Evolutionary conservation across 768 basidiomycete genomes (phyloP), one percentile per base, ranked within the genome.

Genomic region (Jaapia argillacea): DNA sequence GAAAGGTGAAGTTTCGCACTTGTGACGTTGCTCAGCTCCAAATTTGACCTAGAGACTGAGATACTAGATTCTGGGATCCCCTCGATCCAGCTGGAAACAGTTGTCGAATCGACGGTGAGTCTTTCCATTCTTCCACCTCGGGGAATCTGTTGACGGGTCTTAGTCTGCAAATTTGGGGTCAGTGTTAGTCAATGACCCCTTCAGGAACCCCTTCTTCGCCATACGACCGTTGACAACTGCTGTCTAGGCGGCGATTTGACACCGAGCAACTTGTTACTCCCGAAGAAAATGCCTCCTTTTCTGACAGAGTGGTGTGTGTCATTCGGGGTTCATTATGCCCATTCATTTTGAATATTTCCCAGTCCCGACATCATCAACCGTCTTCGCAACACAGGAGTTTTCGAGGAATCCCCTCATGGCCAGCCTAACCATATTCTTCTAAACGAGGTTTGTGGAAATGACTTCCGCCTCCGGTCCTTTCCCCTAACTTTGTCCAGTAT

Each of bases 341-440:
- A n/a, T n/a, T n/a, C n/a, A n/a, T n/a, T n/a, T n/a, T n/a, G n/a
- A n/a, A n/a, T n/a, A n/a, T n/a, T 23, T n/a, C 24, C n/a, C 48
- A 94, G 88, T 57, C 91, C 92, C 13, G 70, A 88, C 54, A 63
- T 98, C 46, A 68, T 93, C 43, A 60, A 68, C 27, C 79, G 86
- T 33, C 77, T 96, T 31, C 68, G 67, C 50, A 63, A 58, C 24
- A 82, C 82, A 4, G 78, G 78, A 2, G 74, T 65, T 0, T 90
- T 91, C 57, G 54, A 62, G n/a, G 54, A 51, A 35, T 79, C 81
- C 44, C 77, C 81, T 47, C 78, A 85, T 53, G 66, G 68, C 13
- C 67, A 62, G 26, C 87, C 90, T 6, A 97, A 96, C 64, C 91
- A 97, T 63, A 68, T 96, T 47, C 83, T 93, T 45, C 67, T 94